Percentiles rank a stretch among this genome's conserved stretches.
These are phyloP conservation scores for Stipa capillata DNA, from an alignment of 176 grass and related monocot species.

Conservation along the genomic window DNA sequence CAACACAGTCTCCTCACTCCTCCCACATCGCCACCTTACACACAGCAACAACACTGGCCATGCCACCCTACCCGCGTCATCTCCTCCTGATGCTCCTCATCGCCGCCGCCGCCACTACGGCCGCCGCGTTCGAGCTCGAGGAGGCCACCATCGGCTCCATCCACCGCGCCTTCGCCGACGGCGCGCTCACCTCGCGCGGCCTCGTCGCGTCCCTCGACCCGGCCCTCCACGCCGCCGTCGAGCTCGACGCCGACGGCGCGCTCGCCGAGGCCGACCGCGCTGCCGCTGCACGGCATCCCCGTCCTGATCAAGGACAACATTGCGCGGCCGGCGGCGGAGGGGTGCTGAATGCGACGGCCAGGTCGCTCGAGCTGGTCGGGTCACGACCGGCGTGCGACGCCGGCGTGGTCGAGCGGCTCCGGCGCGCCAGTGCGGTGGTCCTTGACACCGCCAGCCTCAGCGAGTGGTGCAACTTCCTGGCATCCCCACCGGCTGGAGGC, in stretches of 20 bases:
- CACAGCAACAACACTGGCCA: too few species aligned
- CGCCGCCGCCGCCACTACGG: too few species aligned
- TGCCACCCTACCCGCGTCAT: too few species aligned
- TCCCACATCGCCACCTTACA: too few species aligned
- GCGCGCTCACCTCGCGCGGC: constrained; percentile 50
- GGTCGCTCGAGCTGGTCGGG: constrained; percentile 60
- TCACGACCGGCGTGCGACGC: constrained; percentile 43
- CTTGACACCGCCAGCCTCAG: constrained; percentile 66
- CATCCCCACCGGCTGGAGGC: constrained; percentile 62
- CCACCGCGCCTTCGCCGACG: too few species aligned
- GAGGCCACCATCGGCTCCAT: too few species aligned
- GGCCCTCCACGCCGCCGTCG: constrained; percentile 59
- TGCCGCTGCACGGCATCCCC: constrained; percentile 34
- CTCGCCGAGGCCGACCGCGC: constrained; percentile 33
- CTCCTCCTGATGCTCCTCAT: too few species aligned
- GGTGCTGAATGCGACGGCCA: constrained; percentile 56
- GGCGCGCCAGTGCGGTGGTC: constrained; percentile 48
- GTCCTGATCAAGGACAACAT: constrained; percentile 86
- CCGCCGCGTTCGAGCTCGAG: too few species aligned
- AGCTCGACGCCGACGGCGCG: constrained; percentile 49
- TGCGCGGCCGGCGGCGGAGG: constrained; percentile 26
- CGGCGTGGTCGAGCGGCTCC: constrained; percentile 48
- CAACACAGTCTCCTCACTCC: too few species aligned
- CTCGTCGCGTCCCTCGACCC: constrained; percentile 51
- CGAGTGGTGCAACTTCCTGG: constrained; percentile 70